Conservation (phyloP, 306 rosid genomes). For the Abrus precatorius region DNA sequence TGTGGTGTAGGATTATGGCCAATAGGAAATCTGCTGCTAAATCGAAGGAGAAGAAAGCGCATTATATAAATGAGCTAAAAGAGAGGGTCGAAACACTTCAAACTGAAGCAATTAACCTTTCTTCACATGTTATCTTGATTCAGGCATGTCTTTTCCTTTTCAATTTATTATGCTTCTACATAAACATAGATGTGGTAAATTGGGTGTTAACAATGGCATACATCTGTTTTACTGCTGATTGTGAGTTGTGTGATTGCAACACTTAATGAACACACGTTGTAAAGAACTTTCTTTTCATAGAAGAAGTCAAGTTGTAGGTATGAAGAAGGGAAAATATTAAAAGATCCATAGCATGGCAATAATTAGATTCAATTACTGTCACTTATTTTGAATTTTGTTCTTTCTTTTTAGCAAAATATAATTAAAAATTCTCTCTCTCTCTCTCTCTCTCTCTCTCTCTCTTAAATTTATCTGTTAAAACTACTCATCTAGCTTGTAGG, state of each 20-base stretch:
- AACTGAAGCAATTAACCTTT: slow-evolving; percentile 49
- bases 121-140: slow-evolving; percentile 49
- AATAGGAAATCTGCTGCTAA: slow-evolving; percentile 79
- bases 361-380: neutral
- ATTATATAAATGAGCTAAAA: slow-evolving; percentile 61
- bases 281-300: no score
- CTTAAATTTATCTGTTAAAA: neutral
- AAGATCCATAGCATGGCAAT: neutral
- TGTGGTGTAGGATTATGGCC: slow-evolving; percentile 65
- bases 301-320: no score
- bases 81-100: slow-evolving; percentile 65
- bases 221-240: neutral
- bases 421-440: no score
- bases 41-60: slow-evolving; percentile 74
- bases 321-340: neutral
- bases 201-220: neutral
- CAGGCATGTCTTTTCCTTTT: slow-evolving; percentile 55
- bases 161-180: slow-evolving; percentile 14
- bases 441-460: no score
- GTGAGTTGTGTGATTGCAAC: neutral
- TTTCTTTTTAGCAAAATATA: no score
- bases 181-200: neutral
- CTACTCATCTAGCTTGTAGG: neutral
- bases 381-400: no score
- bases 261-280: neutral